Conservation (phyloP, 495 filamentous ascomycete genomes). For the Xylaria venustula region DNA sequence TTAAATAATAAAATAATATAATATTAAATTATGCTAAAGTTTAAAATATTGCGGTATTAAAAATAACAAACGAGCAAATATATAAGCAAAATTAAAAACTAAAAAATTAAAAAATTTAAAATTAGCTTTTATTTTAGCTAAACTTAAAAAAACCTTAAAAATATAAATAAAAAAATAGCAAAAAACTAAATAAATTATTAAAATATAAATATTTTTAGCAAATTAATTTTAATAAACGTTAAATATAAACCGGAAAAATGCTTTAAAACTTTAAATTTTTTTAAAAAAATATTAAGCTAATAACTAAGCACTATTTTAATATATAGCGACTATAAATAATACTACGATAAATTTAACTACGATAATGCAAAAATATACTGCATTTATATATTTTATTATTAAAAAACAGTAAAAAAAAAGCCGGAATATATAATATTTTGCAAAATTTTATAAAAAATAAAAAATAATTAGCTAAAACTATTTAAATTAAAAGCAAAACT, state of each 20-base stretch:
- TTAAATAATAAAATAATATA: constrained; percentile 12
- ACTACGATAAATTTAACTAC: constrained; percentile 13
- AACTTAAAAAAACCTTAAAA: background rate
- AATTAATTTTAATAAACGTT: background rate
- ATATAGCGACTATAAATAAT: constrained; percentile 12
- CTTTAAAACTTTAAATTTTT: constrained; percentile 8
- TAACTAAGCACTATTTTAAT: constrained; percentile 13
- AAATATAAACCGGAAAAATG: background rate
- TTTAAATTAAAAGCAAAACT: background rate
- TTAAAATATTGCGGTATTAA: constrained; percentile 17
- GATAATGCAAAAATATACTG: constrained; percentile 17
- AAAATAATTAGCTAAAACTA: background rate
- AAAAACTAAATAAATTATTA: background rate
- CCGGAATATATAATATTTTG: background rate
- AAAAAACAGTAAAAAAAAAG: background rate
- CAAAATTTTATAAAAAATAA: background rate
- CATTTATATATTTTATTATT: constrained; percentile 6
- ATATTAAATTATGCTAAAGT: constrained; percentile 15
- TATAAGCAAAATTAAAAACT: background rate
- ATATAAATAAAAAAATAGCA: background rate
- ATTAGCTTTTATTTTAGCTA: background rate
- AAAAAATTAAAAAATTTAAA: background rate
- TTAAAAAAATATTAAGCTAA: constrained; percentile 15
- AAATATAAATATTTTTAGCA: background rate
- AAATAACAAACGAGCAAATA: constrained; percentile 1